Evolutionary conservation across 208 protist genomes (phyloP), one percentile per base, ranked within the genome.

Genomic region (Trypanosoma congolense): DNA sequence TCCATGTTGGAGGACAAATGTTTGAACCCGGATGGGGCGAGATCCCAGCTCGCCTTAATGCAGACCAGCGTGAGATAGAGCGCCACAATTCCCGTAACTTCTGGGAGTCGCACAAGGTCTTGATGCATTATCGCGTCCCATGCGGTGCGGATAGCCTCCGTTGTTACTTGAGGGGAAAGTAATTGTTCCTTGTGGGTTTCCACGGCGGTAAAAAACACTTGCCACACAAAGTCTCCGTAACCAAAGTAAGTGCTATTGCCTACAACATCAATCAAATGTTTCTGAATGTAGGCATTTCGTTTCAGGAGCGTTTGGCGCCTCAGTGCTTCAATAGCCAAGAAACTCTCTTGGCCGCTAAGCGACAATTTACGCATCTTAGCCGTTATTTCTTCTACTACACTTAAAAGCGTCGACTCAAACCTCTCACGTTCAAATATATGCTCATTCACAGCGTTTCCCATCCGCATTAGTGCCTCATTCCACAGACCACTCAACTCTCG

Each of bases 321-420:
- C 40, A 93, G 72, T 48, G 90, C 77, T 64, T 88, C 82, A n/a
- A 89, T 33, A n/a, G 79, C 87, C 24, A 91, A 49, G 2, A 28
- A 8, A 12, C 71, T 56, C 36, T 83, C 74, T 58, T 81, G 61
- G 2, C 44, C 55, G 47, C 80, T 73, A 22, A 85, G 45, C 31
- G 59, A 40, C 22, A 63, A 31, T 3, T 2, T 29, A 4, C 49
- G 33, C 50, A 62, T 65, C 24, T 65, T 10, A 1, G 41, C n/a
- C 33, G 54, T 24, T 24, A 50, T 49, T 9, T 54, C 45, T 1
- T 73, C 43, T 30, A 49, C 54, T 5, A 36, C n/a, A 16, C 44
- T 2, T 9, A 35, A 54, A 2, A 90, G 55, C 33, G 66, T 61
- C 0, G 26, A 31, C 60, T 79, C 70, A 63, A 93, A 93, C 4